Base-by-base conservation (phyloP, 1,284 basidiomycete genomes). In the Puccinia triticina region DNA sequence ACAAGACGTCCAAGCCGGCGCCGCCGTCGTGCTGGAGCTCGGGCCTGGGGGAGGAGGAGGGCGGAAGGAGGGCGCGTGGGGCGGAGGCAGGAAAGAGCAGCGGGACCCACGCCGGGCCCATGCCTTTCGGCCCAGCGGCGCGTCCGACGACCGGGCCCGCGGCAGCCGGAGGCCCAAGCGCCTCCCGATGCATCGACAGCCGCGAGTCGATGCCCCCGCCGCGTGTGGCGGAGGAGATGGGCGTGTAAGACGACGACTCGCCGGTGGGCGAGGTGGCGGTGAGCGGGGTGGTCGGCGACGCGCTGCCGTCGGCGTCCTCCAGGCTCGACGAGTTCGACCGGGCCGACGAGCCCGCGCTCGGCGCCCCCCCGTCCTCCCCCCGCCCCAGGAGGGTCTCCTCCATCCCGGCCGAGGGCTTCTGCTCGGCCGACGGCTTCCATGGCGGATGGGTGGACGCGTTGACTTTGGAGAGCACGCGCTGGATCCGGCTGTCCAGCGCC, bases 391-490 rank as follows among this genome's bases (percentile, higher is more conserved):
- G 5, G 18, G 1, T 29, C 59, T 37, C 29, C 11, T 16, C 29
- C 29, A 29, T 64, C 29, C 32, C n/a, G n/a, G n/a, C n/a, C n/a
- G n/a, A n/a, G n/a, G 72, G 53, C 16, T 32, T 29, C 32, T 34
- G 46, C 26, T 29, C 55, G 48, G 48, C 29, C 11, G 14, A n/a
- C n/a, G n/a, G n/a, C n/a, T n/a, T n/a, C n/a, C 48, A 21, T 16
- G 11, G 73, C 4, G 59, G 32, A 37, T 14, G 10, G 40, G 7
- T 18, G n/a, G 26, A 40, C 40, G 66, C 82, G 29, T 84, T 84
- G 55, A 88, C 87, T 87, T 93, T 93, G 86, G 90, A 90, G 69
- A 95, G 89, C 3, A 95, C 92, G 2, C 93, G 90, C 79, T 93
- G 92, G 26, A 95, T 88, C 85, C 92, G 93, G 82, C 93, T 92